Evolutionary conservation across 768 basidiomycete genomes (phyloP), one percentile per base, ranked within the genome.

Genomic region (Cyclocybe aegerita): DNA sequence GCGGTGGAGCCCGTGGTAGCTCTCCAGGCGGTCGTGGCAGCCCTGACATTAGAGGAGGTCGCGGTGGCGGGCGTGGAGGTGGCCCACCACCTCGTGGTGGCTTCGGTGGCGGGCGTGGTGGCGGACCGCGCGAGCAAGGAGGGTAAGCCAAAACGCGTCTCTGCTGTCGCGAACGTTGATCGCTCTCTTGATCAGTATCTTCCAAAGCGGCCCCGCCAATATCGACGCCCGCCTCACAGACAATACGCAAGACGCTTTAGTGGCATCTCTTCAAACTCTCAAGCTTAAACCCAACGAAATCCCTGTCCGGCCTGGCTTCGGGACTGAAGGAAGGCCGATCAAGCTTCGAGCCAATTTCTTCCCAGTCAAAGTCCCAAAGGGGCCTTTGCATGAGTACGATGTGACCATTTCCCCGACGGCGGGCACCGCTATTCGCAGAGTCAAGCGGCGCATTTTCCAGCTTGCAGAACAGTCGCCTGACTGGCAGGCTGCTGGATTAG

Each of bases 261-360:
- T 84, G 3, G 49, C 60, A 6, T 60, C 70, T 0, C 70, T 77
- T 52, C 65, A 65, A 29, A 49, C 53, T 3, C 57, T 77, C 43
- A 63, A 50, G 7, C 33, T 75, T 11, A 63, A 65, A 15, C 53
- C 60, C 6, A 65, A 68, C 36, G 72, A 78, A 10, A 64, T 91
- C 37, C 85, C 85, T 11, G 55, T 81, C 8, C 76, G 85, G 15
- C 82, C 83, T 6, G 80, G 73, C 11, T 86, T 76, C 55, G 85
- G 86, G 0, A 80, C 70, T 0, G 55, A 54, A 1, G 85, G 85
- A 8, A 71, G 53, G 34, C 36, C 64, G 8, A 73, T 83, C 58
- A 77, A 70, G 39, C 63, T 88, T 11, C 75, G 88, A 6, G 74
- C 85, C 40, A 90, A 89, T 58, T 87, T 83, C 70, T 88, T 88